Base-by-base conservation (phyloP, 768 basidiomycete species). In the Mrakia frigida region DNA sequence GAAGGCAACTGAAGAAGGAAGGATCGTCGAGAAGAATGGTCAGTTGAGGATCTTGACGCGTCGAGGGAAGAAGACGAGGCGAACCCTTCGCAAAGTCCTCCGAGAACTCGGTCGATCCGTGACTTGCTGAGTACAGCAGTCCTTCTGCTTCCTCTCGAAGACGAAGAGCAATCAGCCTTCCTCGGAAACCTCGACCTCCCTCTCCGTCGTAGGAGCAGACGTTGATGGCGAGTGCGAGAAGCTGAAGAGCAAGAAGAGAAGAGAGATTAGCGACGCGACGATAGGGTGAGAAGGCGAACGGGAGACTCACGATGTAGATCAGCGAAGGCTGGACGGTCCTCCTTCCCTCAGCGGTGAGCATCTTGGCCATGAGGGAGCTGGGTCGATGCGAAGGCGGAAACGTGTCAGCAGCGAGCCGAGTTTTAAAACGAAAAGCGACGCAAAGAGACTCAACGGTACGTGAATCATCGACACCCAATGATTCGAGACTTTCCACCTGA, bases 141-240 rank as follows among this genome's bases (percentile, higher is more conserved):
- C 61, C 61, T 14, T 63, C 61, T 18, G 61, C 61, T 21, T 63
- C 61, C 33, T 63, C 61, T 3, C 61, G 4, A 6, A 63, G 61
- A 14, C 61, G 61, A 37, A 63, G 61, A n/a, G 61, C 61, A 16
- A 63, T 33, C 14, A 63, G 61, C 31, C 61, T 31, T 33, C 61
- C 61, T 13, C 37, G 61, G 61, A 63, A 63, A 3, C 61, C 61
- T 63, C 61, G 3, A n/a, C 61, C 61, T 33, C 61, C 61, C 9
- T 9, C 10, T 1, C 61, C 61, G 18, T 63, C 61, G 16, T 63
- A 63, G 6, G 33, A 37, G 61, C 35, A 7, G 31, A 63, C 16
- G 33, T 63, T 63, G 61, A 63, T 63, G 33, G 61, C 61, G 31
- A 63, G 61, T 21, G 61, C 61, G 61, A 63, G 61, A 13, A 63